Evolutionary conservation across 768 basidiomycete species (phyloP).

Genomic region (Lactifluus pinguis): DNA sequence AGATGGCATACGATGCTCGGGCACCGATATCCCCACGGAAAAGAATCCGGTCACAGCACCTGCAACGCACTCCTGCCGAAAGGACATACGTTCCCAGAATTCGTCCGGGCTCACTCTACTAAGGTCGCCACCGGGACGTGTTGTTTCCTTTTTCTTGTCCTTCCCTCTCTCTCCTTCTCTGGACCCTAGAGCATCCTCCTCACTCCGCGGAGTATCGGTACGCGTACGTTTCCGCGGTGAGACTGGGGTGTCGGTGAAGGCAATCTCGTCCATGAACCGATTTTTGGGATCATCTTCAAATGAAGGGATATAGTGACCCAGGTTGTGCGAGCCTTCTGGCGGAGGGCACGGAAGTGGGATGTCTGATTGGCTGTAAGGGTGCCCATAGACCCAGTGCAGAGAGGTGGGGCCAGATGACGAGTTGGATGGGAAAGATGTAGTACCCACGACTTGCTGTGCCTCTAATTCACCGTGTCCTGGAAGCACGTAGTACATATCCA

Average conservation of each 20-base stretch:
- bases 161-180: conserved; percentile 21
- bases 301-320: conserved; percentile 75
- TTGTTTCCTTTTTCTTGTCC: conserved; percentile 20
- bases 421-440: conserved; percentile 23
- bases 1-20: conserved; percentile 15
- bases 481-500: conserved; percentile 50
- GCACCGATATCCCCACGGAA: conserved; percentile 42
- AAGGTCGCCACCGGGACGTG: conserved; percentile 40
- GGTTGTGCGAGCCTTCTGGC: conserved; percentile 31
- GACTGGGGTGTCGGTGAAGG: conserved; percentile 52
- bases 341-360: conserved; percentile 42
- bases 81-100: conserved; percentile 97
- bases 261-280: conserved; percentile 87
- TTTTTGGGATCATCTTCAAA: conserved; percentile 98
- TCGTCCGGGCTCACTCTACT: conserved; percentile 58
- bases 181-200: conserved; percentile 1
- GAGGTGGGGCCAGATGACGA: conserved; percentile 9
- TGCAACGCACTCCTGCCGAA: conserved; percentile 86
- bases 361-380: conserved; percentile 52
- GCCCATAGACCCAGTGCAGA: conserved; percentile 62
- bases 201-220: conserved; percentile 18
- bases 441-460: conserved; percentile 48
- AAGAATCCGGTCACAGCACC: conserved; percentile 95
- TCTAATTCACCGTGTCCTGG: conserved; percentile 64
- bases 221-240: conserved; percentile 49